Evolutionary conservation across 1,139 yeast genomes (phyloP).

Genomic region (Debaryomyces coudertii): DNA sequence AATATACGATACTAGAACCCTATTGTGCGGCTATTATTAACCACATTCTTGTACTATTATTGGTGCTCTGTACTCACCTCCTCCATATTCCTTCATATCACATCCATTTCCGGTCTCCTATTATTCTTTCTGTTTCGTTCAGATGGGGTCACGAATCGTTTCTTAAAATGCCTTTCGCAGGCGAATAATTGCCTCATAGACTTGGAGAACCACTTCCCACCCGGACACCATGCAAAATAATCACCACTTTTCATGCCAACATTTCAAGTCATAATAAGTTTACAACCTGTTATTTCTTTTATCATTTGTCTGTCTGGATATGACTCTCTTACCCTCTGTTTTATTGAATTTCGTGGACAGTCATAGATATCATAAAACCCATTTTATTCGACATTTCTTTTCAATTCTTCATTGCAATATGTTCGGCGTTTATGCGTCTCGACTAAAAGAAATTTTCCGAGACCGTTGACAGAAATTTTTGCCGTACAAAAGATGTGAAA

Average conservation of each 20-base stretch:
- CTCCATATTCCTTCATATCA: neutral
- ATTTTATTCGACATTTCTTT: neutral
- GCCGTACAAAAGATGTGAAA: constrained; percentile 6
- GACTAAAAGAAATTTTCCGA: constrained; percentile 7
- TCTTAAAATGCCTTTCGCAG: neutral
- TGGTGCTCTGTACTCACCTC: neutral
- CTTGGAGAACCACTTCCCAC: neutral
- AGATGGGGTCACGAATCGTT: neutral
- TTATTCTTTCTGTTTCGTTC: neutral
- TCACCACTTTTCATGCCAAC: too few relatives aligned
- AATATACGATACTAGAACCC: neutral
- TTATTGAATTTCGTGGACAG: neutral
- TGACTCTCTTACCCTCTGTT: neutral
- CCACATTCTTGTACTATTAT: too few relatives aligned
- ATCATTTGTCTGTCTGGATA: too few relatives aligned
- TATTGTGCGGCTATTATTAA: too few relatives aligned
- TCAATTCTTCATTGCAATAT: neutral
- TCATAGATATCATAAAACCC: neutral
- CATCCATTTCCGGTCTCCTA: too few relatives aligned
- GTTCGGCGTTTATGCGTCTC: neutral
- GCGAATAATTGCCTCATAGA: neutral
- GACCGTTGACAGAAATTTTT: constrained; percentile 4
- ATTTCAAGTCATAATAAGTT: too few relatives aligned
- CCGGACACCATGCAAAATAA: neutral
- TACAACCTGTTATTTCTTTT: too few relatives aligned